Evolutionary conservation across 306 rosid genomes (phyloP).

Genomic region (Inga laurina): DNA sequence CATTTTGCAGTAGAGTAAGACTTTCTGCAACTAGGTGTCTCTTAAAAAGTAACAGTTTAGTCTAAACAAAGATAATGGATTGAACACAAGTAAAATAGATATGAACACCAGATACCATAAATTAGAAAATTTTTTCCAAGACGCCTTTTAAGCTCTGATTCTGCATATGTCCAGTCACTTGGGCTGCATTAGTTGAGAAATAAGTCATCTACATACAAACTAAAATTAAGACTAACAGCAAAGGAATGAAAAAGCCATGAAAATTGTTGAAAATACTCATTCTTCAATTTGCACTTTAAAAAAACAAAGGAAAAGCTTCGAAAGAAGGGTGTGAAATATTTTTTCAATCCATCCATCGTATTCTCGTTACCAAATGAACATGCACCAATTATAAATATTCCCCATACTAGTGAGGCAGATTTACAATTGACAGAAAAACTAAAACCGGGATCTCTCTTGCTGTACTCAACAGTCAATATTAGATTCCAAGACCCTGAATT

Average conservation of each 20-base stretch:
- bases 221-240: constrained; percentile 25
- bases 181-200: constrained; percentile 64
- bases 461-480: background rate
- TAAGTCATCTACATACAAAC: constrained; percentile 38
- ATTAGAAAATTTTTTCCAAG: constrained; percentile 77
- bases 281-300: background rate
- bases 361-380: background rate
- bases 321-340: constrained; percentile 1
- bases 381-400: background rate
- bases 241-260: constrained; percentile 16
- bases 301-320: background rate
- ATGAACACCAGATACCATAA: constrained; percentile 52
- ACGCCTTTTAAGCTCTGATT: constrained; percentile 77
- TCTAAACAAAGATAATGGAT: constrained; percentile 12
- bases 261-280: background rate
- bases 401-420: constrained; percentile 14
- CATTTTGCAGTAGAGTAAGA: background rate
- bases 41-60: constrained; percentile 13
- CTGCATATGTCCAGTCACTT: constrained; percentile 87
- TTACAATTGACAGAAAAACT: constrained; percentile 25
- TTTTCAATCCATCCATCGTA: constrained; percentile 6
- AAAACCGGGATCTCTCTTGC: background rate
- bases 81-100: constrained; percentile 22
- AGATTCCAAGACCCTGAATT: background rate
- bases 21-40: constrained; percentile 13